phyloP scores from a whole-genome alignment of 2,329 filamentous ascomycete genomes.

The Colletotrichum tropicale region DNA sequence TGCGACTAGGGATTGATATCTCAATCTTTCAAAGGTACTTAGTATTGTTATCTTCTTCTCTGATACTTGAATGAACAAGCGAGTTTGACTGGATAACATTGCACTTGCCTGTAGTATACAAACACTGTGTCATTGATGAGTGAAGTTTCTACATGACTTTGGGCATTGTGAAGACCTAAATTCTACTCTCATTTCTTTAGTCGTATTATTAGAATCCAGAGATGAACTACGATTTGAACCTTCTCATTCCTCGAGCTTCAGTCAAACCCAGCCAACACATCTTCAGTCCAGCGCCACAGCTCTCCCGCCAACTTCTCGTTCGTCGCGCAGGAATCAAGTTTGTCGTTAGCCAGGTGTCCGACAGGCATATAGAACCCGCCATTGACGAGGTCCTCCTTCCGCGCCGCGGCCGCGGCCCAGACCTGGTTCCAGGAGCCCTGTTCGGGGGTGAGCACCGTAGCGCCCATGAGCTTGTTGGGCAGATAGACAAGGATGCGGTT shows the following conservation, averaged over 20 bases:
- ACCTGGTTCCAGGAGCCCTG: constrained; percentile 34
- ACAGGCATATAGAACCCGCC: constrained; percentile 33
- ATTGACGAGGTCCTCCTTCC: constrained; percentile 19
- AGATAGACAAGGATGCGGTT: constrained; percentile 27
- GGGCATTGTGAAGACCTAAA: background rate
- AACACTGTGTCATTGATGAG: background rate
- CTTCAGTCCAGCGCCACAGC: constrained; percentile 44
- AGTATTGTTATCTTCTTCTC: background rate
- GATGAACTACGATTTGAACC: background rate
- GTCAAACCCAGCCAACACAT: constrained; percentile 6
- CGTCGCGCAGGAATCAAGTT: constrained; percentile 22
- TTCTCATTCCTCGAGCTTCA: background rate
- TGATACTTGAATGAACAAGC: background rate
- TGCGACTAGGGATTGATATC: background rate
- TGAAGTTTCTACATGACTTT: background rate
- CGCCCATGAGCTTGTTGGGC: constrained; percentile 21
- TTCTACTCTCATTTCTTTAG: background rate
- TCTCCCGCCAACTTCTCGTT: constrained; percentile 33
- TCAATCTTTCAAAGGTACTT: accelerated
- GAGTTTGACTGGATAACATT: background rate
- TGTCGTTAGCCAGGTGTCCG: constrained; percentile 23
- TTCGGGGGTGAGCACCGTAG: constrained; percentile 26
- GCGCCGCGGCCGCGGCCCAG: constrained; percentile 32
- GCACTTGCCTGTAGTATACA: background rate
- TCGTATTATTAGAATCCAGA: background rate